Evolutionary conservation across 257 asterid genomes (phyloP).

Genomic region (Echium plantagineum): DNA sequence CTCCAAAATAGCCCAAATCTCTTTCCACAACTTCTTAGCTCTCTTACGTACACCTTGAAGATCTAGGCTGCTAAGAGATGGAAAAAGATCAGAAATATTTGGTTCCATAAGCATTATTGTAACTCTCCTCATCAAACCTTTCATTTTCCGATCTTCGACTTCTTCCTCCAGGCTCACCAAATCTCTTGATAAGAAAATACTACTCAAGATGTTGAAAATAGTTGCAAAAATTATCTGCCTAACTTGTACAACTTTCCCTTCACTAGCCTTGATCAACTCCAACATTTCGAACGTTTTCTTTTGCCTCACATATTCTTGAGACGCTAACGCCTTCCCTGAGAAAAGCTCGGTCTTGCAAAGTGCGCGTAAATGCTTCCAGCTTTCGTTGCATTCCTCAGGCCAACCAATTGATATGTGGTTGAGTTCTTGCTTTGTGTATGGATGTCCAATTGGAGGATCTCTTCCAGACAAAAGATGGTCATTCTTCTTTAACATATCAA

Average conservation of each 20-base stretch:
- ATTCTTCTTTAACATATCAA: slow-evolving; percentile 22
- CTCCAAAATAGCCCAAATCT: slow-evolving; percentile 3
- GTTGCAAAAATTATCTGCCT: slow-evolving; percentile 16
- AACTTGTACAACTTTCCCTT: slow-evolving; percentile 13
- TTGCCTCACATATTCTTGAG: slow-evolving; percentile 14
- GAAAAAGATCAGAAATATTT: slow-evolving; percentile 21
- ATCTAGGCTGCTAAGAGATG: slow-evolving; percentile 4
- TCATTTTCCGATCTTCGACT: slow-evolving; percentile 10
- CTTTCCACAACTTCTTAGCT: not conserved
- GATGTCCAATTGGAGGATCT: slow-evolving; percentile 18
- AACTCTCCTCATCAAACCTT: slow-evolving; percentile 3
- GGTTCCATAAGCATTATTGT: slow-evolving; percentile 6
- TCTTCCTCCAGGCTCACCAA: slow-evolving; percentile 16
- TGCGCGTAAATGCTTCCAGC: slow-evolving; percentile 2
- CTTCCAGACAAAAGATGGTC: slow-evolving; percentile 24
- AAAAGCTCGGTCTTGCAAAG: slow-evolving; percentile 3
- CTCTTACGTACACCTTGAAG: slow-evolving; percentile 8
- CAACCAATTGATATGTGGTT: slow-evolving; percentile 20
- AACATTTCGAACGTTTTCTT: slow-evolving; percentile 22
- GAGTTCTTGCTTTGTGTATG: slow-evolving; percentile 13
- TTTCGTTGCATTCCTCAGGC: slow-evolving; percentile 14
- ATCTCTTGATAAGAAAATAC: slow-evolving; percentile 21
- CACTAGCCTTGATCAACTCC: slow-evolving; percentile 19
- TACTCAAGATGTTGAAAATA: slow-evolving; percentile 25
- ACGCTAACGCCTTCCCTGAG: slow-evolving; percentile 16